Base-by-base conservation (phyloP, 495 filamentous ascomycete genomes). In the Aspergillus bridgeri region DNA sequence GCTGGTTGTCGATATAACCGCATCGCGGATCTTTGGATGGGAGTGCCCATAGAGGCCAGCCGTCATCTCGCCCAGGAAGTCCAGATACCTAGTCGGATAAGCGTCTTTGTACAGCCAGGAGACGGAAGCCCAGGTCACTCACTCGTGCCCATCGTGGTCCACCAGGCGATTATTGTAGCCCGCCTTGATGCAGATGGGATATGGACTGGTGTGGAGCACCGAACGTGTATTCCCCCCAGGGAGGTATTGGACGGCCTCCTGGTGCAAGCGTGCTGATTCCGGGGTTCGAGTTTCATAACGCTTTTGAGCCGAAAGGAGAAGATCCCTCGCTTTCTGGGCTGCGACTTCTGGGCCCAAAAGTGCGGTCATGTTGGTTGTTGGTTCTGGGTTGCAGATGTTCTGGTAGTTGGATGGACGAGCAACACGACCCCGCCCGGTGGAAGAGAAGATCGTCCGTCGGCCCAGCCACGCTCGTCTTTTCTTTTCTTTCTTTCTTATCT, bases 191-290 rank as follows among this genome's bases (percentile, higher is more conserved):
- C 67, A 69, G 17, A 86, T 55, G 0, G 83, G 83, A 56, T 85
- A 87, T 0, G 85, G 84, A 3, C 63, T 65, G n/a, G 73, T 75
- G 65, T 85, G 76, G 0, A 87, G 71, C 2, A 85, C 69, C 3
- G 79, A 81, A 18, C 85, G 70, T 13, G 85, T 87, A 61, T 86
- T 87, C 43, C 85, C 85, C 17, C 84, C 84, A 0, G 84, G 84
- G 4, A 86, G 7, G 9, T 55, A 25, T 2, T 20, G 3, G n/a
- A 19, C 17, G 13, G 60, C 51, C 8, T 42, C 13, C 4, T 48
- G 7, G 9, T 62, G 60, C 15, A 47, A 21, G 2, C 1, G 8
- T 22, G 51, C 21, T 4, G 60, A 62, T 3, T 22, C 50, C 0
- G 54, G 60, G 33, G 55, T 58, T 2, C 49, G 46, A 2, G 21